These are phyloP conservation scores for Botrytis elliptica DNA, from an alignment of 2,329 filamentous ascomycete genomes.

Conservation along the genomic window DNA sequence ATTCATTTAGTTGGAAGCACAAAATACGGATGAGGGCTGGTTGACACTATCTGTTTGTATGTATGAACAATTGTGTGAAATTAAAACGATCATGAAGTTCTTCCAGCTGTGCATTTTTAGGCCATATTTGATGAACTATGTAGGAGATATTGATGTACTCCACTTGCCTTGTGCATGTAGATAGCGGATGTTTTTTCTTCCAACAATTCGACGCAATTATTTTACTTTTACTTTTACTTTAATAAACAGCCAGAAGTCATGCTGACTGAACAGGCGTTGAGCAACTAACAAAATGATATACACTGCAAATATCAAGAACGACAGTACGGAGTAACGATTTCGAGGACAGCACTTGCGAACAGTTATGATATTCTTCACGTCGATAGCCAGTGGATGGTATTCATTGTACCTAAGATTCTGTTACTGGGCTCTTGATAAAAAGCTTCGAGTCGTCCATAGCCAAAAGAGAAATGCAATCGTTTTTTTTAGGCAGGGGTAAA, in stretches of 20 bases:
- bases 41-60: neutral
- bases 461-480: neutral
- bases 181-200: neutral
- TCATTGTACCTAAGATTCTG: neutral
- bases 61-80: neutral
- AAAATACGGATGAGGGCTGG: neutral
- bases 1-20: neutral
- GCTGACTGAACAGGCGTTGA: neutral
- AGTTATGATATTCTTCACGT: neutral
- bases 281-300: neutral
- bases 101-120: neutral
- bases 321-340: neutral
- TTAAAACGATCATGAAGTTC: neutral
- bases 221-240: neutral
- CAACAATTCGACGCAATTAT: neutral
- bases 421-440: neutral
- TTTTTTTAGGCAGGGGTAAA: neutral
- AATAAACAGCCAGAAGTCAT: neutral
- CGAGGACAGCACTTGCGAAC: slow-evolving; percentile 1
- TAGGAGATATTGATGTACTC: neutral
- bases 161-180: neutral
- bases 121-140: neutral
- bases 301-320: neutral
- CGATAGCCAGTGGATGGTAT: neutral
- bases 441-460: neutral